Evolutionary conservation across 1,284 basidiomycete species (phyloP), one percentile per base, ranked within the genome.

Genomic region (Leccinum insolens): DNA sequence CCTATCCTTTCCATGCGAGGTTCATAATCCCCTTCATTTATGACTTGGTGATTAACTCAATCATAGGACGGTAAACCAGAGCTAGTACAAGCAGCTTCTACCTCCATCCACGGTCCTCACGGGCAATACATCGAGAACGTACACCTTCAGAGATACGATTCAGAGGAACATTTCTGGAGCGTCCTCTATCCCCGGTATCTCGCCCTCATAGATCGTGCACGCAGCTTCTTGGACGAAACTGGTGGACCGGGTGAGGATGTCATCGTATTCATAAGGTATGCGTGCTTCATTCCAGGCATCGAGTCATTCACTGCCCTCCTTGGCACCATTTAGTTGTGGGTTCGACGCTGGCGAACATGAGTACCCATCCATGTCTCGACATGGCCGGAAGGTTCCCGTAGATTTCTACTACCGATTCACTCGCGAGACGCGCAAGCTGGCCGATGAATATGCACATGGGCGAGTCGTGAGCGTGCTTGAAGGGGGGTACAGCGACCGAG

Each of bases 301-400:
- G 52, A 67, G 65, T 11, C 34, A 31, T 25, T 71, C 17, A 69
- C 7, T 7, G 25, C 25, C 25, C 39, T 57, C 7, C 12, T 41
- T 46, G 31, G 5, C 11, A 9, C 14, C 63, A 39, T 55, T 65
- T 22, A 91, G 90, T 70, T 92, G 89, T 69, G 96, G 97, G 2
- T 96, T 99, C 80, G 97, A 99, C 73, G 97, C 96, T 0, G 95
- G 92, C 68, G 92, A 96, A 74, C 94, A 98, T 78, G 96, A 99
- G 76, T 91, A 93, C 71, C 82, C 88, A 4, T 92, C 90, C 8
- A 99, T 99, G 97, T 95, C 95, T 61, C 85, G 97, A 8, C 97
- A 99, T 78, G 86, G 89, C 62, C 90, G 95, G n/a, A 91, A 92
- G 70, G 95, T 99, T 0, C 97, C 97, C 0, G 85, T 89, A 0